Percentiles rank a stretch among this genome's conserved stretches.
Evolutionary conservation across 2,329 filamentous ascomycete genomes (phyloP).

Genomic region (Colletotrichum australisinense): DNA sequence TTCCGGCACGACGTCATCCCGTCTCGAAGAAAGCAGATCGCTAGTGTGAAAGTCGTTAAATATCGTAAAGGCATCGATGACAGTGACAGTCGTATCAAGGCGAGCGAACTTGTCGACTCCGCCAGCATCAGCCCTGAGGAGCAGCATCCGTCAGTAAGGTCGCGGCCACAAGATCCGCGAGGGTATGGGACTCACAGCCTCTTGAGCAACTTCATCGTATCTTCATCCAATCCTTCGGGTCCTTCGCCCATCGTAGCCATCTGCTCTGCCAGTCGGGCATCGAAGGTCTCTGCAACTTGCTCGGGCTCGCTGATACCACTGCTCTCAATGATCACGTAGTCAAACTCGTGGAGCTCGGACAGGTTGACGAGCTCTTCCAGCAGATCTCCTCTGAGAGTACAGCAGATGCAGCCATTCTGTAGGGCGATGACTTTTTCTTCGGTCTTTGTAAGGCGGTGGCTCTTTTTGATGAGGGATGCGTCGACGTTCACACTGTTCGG

Average conservation of each 20-base stretch:
- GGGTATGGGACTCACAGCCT: slow-evolving; percentile 45
- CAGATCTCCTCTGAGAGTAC: slow-evolving; percentile 77
- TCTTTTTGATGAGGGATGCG: slow-evolving; percentile 68
- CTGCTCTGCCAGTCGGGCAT: slow-evolving; percentile 63
- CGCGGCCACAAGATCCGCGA: slow-evolving; percentile 7
- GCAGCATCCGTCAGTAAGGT: background rate
- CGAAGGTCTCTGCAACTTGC: slow-evolving; percentile 81
- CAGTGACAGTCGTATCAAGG: slow-evolving; percentile 78
- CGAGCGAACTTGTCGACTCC: slow-evolving; percentile 74
- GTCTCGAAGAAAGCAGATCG: slow-evolving; percentile 74
- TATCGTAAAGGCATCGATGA: slow-evolving; percentile 80
- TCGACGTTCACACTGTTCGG: slow-evolving; percentile 71
- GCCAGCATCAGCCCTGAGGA: slow-evolving; percentile 62
- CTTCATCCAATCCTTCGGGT: slow-evolving; percentile 46
- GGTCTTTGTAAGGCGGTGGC: slow-evolving; percentile 66
- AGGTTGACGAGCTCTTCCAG: slow-evolving; percentile 76
- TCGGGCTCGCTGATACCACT: slow-evolving; percentile 79
- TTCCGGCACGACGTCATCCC: slow-evolving; percentile 70
- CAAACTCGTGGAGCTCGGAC: slow-evolving; percentile 70
- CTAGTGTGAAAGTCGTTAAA: slow-evolving; percentile 78
- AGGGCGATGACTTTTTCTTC: slow-evolving; percentile 75
- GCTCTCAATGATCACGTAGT: slow-evolving; percentile 80
- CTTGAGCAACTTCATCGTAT: slow-evolving; percentile 49
- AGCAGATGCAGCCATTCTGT: slow-evolving; percentile 83
- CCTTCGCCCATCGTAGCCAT: slow-evolving; percentile 50